Conservation (phyloP, 2,329 filamentous ascomycete species). For the Salinomyces thailandicus region DNA sequence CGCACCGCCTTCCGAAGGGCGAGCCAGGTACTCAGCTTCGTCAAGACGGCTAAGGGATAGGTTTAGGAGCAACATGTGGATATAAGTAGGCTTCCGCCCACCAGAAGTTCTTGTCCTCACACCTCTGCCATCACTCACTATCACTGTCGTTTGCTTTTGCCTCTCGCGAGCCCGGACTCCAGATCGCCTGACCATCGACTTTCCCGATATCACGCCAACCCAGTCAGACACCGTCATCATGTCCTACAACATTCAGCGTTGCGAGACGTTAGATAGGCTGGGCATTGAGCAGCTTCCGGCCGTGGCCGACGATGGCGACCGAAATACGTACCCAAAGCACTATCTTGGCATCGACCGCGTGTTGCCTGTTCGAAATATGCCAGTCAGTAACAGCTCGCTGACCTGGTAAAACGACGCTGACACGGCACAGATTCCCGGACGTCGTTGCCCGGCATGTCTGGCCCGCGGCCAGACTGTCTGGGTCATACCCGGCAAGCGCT, state of each 20-base stretch:
- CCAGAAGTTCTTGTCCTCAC: too few relatives aligned
- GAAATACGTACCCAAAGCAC: constrained; percentile 7
- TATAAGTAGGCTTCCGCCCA: constrained; percentile 2
- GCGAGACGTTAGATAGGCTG: constrained; percentile 16
- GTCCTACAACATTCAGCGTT: constrained; percentile 18
- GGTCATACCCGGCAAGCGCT: constrained; percentile 28
- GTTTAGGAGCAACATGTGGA: neutral
- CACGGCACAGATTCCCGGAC: constrained; percentile 22
- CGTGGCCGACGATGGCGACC: constrained; percentile 6
- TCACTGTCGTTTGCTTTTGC: too few relatives aligned
- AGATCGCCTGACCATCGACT: neutral
- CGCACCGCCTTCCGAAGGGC: constrained; percentile 3
- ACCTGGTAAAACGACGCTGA: constrained; percentile 5
- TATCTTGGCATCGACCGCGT: constrained; percentile 6
- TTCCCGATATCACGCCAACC: constrained; percentile 1
- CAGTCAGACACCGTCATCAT: too few relatives aligned
- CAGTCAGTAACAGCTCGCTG: constrained; percentile 7
- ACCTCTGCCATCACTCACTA: neutral
- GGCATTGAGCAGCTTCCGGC: constrained; percentile 22
- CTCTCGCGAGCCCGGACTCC: too few relatives aligned
- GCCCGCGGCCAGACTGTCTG: constrained; percentile 22
- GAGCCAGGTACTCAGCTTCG: neutral
- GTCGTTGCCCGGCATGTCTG: constrained; percentile 23
- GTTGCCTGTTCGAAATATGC: constrained; percentile 13
- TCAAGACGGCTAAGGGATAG: neutral